Evolutionary conservation across 2,329 filamentous ascomycete species (phyloP).

Genomic region (Plenodomus biglobosus): DNA sequence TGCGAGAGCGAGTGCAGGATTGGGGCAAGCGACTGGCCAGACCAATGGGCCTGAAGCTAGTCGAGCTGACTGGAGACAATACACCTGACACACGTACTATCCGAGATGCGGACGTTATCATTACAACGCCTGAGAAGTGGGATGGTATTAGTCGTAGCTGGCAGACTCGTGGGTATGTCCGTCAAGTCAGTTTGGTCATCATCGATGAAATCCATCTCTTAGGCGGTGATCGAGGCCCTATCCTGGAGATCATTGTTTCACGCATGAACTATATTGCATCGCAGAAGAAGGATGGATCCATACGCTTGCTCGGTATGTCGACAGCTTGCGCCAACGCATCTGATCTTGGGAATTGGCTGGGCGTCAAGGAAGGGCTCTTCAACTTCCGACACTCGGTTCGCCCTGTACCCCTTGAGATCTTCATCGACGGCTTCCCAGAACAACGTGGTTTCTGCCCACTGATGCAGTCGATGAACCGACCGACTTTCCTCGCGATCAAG

Average conservation of each 20-base stretch:
- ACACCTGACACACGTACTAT: constrained; percentile 97
- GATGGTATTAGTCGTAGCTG: constrained; percentile 98
- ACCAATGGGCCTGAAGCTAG: constrained; percentile 84
- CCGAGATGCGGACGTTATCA: constrained; percentile 92
- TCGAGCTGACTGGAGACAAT: constrained; percentile 96
- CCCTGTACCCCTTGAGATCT: constrained; percentile 92
- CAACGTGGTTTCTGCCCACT: constrained; percentile 92
- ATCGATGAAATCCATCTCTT: constrained; percentile 98
- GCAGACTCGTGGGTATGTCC: constrained; percentile 96
- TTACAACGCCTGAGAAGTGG: constrained; percentile 99
- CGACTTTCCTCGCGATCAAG: constrained; percentile 95
- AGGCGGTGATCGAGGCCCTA: constrained; percentile 94
- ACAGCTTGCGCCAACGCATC: constrained; percentile 95
- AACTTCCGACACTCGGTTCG: constrained; percentile 98
- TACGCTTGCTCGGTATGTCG: constrained; percentile 96
- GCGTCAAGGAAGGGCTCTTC: constrained; percentile 91
- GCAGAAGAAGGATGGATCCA: constrained; percentile 79
- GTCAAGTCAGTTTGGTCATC: constrained; percentile 92
- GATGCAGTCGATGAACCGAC: constrained; percentile 99
- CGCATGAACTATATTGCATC: constrained; percentile 99
- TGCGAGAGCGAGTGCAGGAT: constrained; percentile 93
- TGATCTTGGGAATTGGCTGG: constrained; percentile 93
- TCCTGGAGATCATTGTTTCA: constrained; percentile 92
- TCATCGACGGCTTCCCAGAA: constrained; percentile 96
- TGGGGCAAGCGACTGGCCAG: constrained; percentile 81